Evolutionary conservation across 2,329 filamentous ascomycete genomes (phyloP).

Genomic region (Talaromyces islandicus): DNA sequence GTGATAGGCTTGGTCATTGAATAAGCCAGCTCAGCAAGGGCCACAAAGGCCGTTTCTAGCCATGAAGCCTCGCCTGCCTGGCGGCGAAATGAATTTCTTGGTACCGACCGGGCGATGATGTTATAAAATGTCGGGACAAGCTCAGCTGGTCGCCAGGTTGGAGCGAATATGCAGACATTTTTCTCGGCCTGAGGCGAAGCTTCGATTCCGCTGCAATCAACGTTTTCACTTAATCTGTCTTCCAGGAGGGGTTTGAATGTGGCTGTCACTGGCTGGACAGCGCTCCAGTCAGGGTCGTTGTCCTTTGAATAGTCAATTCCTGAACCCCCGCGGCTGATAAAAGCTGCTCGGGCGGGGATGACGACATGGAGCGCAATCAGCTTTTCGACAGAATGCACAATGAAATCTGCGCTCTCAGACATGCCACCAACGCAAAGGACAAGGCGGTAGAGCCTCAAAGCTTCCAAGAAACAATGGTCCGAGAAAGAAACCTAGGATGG

Average conservation of each 20-base stretch:
- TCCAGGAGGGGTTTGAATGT: slow-evolving; percentile 31
- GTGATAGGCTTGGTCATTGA: slow-evolving; percentile 27
- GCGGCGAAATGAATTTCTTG: slow-evolving; percentile 36
- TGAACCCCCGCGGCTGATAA: slow-evolving; percentile 28
- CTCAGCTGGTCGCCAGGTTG: slow-evolving; percentile 25
- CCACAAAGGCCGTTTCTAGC: slow-evolving; percentile 45
- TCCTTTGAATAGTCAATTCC: slow-evolving; percentile 29
- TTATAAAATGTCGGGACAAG: slow-evolving; percentile 40
- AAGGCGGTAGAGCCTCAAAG: slow-evolving; percentile 26
- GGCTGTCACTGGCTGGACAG: slow-evolving; percentile 31
- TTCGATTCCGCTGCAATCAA: slow-evolving; percentile 1
- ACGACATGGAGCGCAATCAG: slow-evolving; percentile 37
- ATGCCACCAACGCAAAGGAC: slow-evolving; percentile 22
- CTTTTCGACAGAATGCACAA: slow-evolving; percentile 30
- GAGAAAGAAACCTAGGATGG: slow-evolving; percentile 18
- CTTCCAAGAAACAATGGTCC: slow-evolving; percentile 28
- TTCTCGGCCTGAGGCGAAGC: not conserved
- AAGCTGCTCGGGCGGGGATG: slow-evolving; percentile 32
- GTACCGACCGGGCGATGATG: slow-evolving; percentile 41
- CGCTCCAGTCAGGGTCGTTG: slow-evolving; percentile 25
- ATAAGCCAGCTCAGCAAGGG: slow-evolving; percentile 34
- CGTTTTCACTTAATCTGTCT: slow-evolving; percentile 11
- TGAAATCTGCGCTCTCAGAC: slow-evolving; percentile 25
- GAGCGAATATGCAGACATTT: slow-evolving; percentile 4
- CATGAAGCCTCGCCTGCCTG: slow-evolving; percentile 43